Evolutionary conservation across 352 stramenopile species (phyloP).

Genomic region (Phytopythium oedochilum): DNA sequence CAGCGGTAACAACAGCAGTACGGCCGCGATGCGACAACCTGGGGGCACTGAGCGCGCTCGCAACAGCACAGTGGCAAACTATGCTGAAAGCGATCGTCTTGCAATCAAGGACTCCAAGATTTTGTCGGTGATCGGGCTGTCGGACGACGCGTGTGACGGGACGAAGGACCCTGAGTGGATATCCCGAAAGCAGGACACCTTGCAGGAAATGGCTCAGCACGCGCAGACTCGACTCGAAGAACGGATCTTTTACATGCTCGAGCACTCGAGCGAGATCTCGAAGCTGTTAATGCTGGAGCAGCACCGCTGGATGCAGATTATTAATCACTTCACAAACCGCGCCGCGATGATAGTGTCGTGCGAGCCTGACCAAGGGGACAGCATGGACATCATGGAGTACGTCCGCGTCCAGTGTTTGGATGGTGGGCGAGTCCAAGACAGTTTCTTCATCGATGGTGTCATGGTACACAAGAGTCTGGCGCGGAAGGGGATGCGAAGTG

Average conservation of each 20-base stretch:
- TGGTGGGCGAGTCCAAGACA: slow-evolving; percentile 68
- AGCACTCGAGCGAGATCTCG: slow-evolving; percentile 43
- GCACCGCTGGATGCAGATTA: slow-evolving; percentile 80
- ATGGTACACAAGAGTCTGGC: slow-evolving; percentile 83
- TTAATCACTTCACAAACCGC: slow-evolving; percentile 61
- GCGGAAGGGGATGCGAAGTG: slow-evolving; percentile 78
- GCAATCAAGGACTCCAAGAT: slow-evolving; percentile 45
- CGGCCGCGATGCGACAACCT: background rate
- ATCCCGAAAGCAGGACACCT: slow-evolving; percentile 26
- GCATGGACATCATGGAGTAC: slow-evolving; percentile 85
- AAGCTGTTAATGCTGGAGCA: slow-evolving; percentile 65
- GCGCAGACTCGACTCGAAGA: slow-evolving; percentile 64
- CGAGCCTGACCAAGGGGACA: slow-evolving; percentile 62
- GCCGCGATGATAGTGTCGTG: slow-evolving; percentile 64
- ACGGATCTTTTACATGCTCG: slow-evolving; percentile 64
- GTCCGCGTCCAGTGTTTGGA: slow-evolving; percentile 79
- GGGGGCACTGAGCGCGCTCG: slow-evolving; percentile 5
- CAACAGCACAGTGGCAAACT: slow-evolving; percentile 10
- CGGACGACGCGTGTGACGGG: slow-evolving; percentile 58
- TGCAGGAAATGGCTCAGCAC: slow-evolving; percentile 61
- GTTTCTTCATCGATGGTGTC: slow-evolving; percentile 87
- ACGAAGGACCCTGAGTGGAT: slow-evolving; percentile 34
- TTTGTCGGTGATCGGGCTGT: slow-evolving; percentile 52
- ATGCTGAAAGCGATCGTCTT: slow-evolving; percentile 23
- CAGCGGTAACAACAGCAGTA: background rate